phyloP scores from a whole-genome alignment of 805 yeast species.

The Lachancea meyersii region DNA sequence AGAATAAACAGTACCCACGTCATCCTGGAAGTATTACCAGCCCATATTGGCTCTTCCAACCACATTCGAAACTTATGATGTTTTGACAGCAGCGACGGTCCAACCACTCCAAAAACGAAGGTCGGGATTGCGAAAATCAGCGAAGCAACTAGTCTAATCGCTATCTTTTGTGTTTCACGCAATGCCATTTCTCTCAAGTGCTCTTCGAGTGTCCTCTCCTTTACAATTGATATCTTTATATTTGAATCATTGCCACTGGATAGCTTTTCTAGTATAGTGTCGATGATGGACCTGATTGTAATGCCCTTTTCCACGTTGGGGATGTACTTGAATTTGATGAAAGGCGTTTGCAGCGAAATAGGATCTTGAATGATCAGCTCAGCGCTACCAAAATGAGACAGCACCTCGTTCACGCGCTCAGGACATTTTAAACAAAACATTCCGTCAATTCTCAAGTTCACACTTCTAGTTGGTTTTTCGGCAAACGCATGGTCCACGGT shows the following conservation, averaged over 20 bases:
- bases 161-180: constrained; percentile 42
- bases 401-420: constrained; percentile 41
- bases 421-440: constrained; percentile 68
- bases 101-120: constrained; percentile 61
- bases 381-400: constrained; percentile 50
- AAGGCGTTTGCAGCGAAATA: constrained; percentile 47
- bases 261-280: constrained; percentile 41
- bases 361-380: constrained; percentile 47
- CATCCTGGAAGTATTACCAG: constrained; percentile 52
- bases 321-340: constrained; percentile 55
- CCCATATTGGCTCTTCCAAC: constrained; percentile 58
- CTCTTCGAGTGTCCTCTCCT: constrained; percentile 56
- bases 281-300: constrained; percentile 50
- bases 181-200: constrained; percentile 46
- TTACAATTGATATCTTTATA: constrained; percentile 49
- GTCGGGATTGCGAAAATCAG: constrained; percentile 58
- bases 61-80: constrained; percentile 41
- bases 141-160: constrained; percentile 43
- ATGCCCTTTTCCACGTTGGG: constrained; percentile 39
- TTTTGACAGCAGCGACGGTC: constrained; percentile 52
- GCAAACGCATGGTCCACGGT: constrained; percentile 42
- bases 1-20: constrained; percentile 61
- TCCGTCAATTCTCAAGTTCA: constrained; percentile 38
- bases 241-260: constrained; percentile 28
- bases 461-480: constrained; percentile 46